Conservation (phyloP, 1,139 yeast species). For the Suhomyces atakaporum region DNA sequence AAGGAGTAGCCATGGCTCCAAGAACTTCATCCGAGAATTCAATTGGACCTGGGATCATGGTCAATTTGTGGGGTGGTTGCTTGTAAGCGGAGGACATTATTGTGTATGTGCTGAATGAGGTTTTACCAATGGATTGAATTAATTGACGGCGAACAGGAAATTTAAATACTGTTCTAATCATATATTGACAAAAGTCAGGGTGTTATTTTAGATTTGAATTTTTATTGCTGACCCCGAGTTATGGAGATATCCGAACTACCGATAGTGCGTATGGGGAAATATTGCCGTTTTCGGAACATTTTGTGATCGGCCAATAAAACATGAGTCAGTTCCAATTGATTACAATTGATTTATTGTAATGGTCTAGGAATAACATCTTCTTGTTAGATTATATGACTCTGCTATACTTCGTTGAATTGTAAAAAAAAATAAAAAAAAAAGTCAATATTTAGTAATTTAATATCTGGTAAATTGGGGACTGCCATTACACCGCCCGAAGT, state of each 20-base stretch:
- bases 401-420: no score
- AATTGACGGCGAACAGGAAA: constrained; percentile 3
- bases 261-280: constrained; percentile 1
- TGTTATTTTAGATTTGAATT: not conserved
- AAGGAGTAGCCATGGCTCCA: constrained; percentile 79
- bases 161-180: constrained; percentile 6
- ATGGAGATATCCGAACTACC: constrained; percentile 11
- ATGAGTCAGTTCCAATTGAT: not conserved
- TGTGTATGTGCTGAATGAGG: constrained; percentile 4
- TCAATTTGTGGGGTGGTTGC: constrained; percentile 54
- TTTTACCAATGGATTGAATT: not conserved
- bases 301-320: constrained; percentile 8
- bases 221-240: constrained; percentile 6
- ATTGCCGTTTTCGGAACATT: constrained; percentile 1
- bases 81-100: constrained; percentile 38
- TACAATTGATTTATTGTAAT: no score
- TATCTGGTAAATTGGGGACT: no score
- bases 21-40: constrained; percentile 83
- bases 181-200: constrained; percentile 1
- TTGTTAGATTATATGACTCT: no score
- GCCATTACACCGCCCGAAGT: no score
- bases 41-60: constrained; percentile 93
- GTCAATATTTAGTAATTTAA: no score
- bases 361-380: no score
- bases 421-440: no score